Evolutionary conservation across 1,139 yeast species (phyloP), one percentile per base, ranked within the genome.

Genomic region (Arxiozyma heterogenica): DNA sequence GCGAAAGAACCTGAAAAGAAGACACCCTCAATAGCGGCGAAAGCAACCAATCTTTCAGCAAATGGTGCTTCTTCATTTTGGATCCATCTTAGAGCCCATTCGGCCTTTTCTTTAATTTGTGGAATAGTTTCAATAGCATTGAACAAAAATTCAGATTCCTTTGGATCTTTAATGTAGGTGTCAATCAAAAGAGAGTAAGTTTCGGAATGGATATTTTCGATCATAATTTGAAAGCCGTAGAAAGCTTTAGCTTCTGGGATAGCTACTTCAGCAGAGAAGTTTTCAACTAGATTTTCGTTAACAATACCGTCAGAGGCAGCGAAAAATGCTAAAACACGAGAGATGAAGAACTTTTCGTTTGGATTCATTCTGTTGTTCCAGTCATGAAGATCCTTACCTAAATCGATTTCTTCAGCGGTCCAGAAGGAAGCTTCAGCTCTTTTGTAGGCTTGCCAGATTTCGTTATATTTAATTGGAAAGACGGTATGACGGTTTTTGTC

Each of bases 231-330:
- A 86, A 93, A 93, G 53, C 98, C 98, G 71, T 93, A 93, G 79
- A 93, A 93, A 72, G 97, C 91, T 74, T 93, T 91, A 64, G 98
- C 98, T 77, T 93, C 98, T 55, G 98, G 95, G 61, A 87, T 76
- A 74, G 90, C 96, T 57, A 93, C 97, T 75, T 93, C 98, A 61
- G 96, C 95, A 56, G 95, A 85, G 75, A 93, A 93, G 70, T 95
- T 89, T 75, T 93, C 97, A 59, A 93, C 96, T 72, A 93, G 80
- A 76, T 93, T 93, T 77, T 93, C 98, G 71, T 93, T 93, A 64
- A 93, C 98, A 63, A 93, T 91, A 72, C 98, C 98, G 72, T 93
- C 98, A 47, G 96, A 87, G 47, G 98, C 98, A 62, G 98, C 98
- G 68, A 93, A 93, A 77, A 93, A 93, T 23, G 98, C 98, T 64